Evolutionary conservation across 805 yeast genomes (phyloP).

Genomic region (Myxozyma melibiosi): DNA sequence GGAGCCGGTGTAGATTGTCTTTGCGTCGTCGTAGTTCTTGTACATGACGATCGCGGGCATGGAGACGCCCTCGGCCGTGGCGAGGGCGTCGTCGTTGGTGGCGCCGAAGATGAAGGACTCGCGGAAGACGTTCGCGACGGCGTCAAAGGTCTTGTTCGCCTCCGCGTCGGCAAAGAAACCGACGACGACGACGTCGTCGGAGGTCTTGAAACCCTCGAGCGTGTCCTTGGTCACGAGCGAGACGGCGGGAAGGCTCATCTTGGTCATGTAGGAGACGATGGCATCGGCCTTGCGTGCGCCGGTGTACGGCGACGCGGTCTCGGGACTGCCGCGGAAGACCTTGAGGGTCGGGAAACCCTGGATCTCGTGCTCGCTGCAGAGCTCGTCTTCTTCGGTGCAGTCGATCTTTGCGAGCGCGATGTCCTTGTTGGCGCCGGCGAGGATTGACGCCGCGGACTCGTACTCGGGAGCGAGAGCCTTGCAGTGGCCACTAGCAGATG

Average conservation of each 20-base stretch:
- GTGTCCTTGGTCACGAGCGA: slow-evolving; percentile 52
- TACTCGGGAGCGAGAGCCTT: slow-evolving; percentile 82
- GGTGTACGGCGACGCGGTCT: slow-evolving; percentile 62
- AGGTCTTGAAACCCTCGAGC: slow-evolving; percentile 53
- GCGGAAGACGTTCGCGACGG: slow-evolving; percentile 64
- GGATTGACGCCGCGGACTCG: slow-evolving; percentile 66
- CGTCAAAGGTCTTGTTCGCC: slow-evolving; percentile 60
- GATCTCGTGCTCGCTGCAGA: slow-evolving; percentile 68
- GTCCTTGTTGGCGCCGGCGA: slow-evolving; percentile 60
- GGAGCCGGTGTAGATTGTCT: slow-evolving; percentile 38
- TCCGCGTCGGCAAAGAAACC: slow-evolving; percentile 57
- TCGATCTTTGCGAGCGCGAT: slow-evolving; percentile 81
- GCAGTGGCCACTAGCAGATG: slow-evolving; percentile 72
- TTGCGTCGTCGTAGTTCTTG: slow-evolving; percentile 43
- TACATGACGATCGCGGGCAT: slow-evolving; percentile 53
- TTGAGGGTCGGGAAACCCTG: slow-evolving; percentile 86
- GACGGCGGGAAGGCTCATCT: slow-evolving; percentile 80
- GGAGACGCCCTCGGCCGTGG: slow-evolving; percentile 46
- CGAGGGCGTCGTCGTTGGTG: slow-evolving; percentile 46
- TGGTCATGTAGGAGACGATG: slow-evolving; percentile 75
- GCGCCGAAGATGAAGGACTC: slow-evolving; percentile 65
- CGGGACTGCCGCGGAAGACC: slow-evolving; percentile 60
- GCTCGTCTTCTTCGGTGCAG: slow-evolving; percentile 74
- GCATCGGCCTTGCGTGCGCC: slow-evolving; percentile 85
- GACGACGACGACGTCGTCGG: slow-evolving; percentile 48